These are phyloP conservation scores for Thelephora ganbajun DNA, from an alignment of 768 basidiomycete species.

Conservation along the genomic window DNA sequence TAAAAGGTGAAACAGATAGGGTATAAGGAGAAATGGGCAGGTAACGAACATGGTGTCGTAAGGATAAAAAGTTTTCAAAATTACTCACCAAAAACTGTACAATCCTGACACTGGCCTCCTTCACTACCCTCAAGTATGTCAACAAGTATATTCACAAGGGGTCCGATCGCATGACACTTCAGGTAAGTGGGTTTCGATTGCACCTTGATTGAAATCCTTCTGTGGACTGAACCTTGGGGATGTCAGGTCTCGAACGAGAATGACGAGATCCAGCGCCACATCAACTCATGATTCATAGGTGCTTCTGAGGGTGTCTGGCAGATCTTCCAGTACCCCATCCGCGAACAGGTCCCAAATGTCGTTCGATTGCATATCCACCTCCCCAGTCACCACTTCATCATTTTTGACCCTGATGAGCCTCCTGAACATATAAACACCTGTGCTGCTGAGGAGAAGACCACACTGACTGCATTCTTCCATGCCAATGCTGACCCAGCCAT, in stretches of 20 bases:
- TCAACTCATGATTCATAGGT: conserved; percentile 26
- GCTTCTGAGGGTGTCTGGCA: conserved; percentile 23
- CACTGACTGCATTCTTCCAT: conserved; percentile 18
- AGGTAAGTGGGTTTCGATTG: no score
- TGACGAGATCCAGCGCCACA: conserved; percentile 22
- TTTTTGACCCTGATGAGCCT: conserved; percentile 21
- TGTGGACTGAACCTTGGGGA: no score
- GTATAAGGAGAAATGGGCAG: no score
- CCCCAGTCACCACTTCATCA: conserved; percentile 20
- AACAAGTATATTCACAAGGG: conserved; percentile 41
- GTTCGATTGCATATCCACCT: conserved; percentile 30
- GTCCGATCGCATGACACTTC: conserved; percentile 23
- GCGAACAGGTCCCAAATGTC: conserved; percentile 23
- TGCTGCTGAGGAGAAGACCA: conserved; percentile 13
- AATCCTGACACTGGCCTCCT: no score
- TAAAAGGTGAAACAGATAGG: no score
- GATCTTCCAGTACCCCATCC: conserved; percentile 18
- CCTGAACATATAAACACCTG: conserved; percentile 5
- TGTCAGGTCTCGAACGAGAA: no score
- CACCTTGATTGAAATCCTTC: no score
- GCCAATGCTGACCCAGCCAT: conserved; percentile 10
- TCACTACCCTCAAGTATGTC: conserved; percentile 30
- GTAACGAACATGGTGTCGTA: no score
- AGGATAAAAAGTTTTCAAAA: no score
- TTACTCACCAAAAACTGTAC: no score